phyloP scores from a whole-genome alignment of 2,329 filamentous ascomycete species.

The Domatiomyces catenatus region DNA sequence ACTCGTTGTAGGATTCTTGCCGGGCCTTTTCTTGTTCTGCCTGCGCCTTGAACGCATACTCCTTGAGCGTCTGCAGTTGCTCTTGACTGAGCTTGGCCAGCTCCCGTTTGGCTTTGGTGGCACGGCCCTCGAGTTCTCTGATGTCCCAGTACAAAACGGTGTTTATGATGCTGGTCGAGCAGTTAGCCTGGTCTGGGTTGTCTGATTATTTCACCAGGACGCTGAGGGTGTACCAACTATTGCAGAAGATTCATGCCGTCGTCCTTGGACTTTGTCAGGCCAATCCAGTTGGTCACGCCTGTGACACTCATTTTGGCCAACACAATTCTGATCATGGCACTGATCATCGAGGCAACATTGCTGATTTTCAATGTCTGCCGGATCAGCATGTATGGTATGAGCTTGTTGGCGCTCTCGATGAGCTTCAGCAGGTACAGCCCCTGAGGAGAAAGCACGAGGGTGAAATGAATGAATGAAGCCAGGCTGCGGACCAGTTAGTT shows the following conservation, averaged over 20 bases:
- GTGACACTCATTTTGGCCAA: constrained; percentile 64
- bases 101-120: constrained; percentile 48
- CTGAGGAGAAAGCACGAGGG: constrained; percentile 57
- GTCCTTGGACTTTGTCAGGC: constrained; percentile 52
- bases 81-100: constrained; percentile 45
- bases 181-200: neutral
- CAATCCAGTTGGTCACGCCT: constrained; percentile 64
- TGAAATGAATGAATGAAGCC: constrained; percentile 58
- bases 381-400: constrained; percentile 57
- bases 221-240: constrained; percentile 30
- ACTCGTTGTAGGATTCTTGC: constrained; percentile 35
- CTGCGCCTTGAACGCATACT: constrained; percentile 39
- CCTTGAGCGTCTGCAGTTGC: constrained; percentile 45
- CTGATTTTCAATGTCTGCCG: constrained; percentile 59
- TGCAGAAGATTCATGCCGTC: constrained; percentile 73
- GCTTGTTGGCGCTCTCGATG: constrained; percentile 51
- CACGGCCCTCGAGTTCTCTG: constrained; percentile 50
- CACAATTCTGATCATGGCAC: constrained; percentile 54
- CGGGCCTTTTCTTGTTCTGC: constrained; percentile 45
- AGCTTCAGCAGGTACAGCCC: constrained; percentile 60
- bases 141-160: constrained; percentile 60
- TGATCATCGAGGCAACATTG: constrained; percentile 71
- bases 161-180: constrained; percentile 47
- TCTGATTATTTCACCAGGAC: neutral
- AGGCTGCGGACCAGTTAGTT: constrained; percentile 34